These are phyloP conservation scores for Clathrospora elynae DNA, from an alignment of 2,329 filamentous ascomycete genomes.

Conservation along the genomic window DNA sequence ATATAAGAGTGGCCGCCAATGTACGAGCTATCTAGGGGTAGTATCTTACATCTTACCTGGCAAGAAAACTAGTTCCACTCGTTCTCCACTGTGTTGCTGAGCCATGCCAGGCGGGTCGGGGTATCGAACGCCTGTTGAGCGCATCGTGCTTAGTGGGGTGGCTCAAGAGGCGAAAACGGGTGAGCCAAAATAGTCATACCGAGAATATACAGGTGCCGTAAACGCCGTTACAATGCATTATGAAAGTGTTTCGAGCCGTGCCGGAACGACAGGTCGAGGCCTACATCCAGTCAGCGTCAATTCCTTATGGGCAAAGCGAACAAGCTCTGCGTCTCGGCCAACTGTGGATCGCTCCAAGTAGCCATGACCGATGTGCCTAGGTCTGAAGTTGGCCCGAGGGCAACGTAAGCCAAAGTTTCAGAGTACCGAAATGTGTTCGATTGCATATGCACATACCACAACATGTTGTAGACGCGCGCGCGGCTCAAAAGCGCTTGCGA, in stretches of 20 bases:
- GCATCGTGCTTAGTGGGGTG: conserved; percentile 28
- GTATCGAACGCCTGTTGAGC: conserved; percentile 38
- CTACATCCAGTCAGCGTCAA: conserved; percentile 15
- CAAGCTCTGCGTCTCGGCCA: conserved; percentile 4
- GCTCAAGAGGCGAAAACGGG: conserved; percentile 13
- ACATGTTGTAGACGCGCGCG: not conserved
- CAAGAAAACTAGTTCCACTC: conserved; percentile 5
- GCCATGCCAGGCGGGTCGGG: conserved; percentile 13
- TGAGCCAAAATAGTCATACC: conserved; percentile 31
- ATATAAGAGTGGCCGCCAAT: not conserved
- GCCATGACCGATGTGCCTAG: conserved; percentile 11
- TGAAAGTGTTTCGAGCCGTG: not conserved
- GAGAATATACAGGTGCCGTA: conserved; percentile 24
- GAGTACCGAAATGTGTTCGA: not conserved
- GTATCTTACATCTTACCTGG: conserved; percentile 12
- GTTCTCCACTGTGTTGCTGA: not conserved
- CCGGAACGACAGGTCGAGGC: conserved; percentile 2
- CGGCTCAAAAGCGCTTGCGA: conserved; percentile 14
- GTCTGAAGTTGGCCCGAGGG: conserved; percentile 17
- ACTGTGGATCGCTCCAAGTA: conserved; percentile 4
- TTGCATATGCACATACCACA: conserved; percentile 13
- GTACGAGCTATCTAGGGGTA: conserved; percentile 5
- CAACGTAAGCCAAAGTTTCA: conserved; percentile 31
- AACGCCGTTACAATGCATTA: conserved; percentile 25
- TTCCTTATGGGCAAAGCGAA: not conserved